Evolutionary conservation across 1,284 basidiomycete genomes (phyloP), one percentile per base, ranked within the genome.

Genomic region (Sanghuangporus weigelae): DNA sequence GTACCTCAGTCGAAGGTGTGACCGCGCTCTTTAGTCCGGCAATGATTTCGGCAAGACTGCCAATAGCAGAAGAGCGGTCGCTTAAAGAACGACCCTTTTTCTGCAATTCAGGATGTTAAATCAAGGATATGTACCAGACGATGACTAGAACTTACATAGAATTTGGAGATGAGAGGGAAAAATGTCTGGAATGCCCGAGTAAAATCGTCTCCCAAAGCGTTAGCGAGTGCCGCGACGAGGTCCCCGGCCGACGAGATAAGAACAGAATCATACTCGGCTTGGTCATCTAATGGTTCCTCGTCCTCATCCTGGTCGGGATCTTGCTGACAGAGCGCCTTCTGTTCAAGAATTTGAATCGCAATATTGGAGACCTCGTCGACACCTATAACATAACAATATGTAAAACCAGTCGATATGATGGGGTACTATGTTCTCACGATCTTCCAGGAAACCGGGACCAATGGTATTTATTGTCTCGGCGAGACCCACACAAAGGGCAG

Each of bases 221-320:
- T 89, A 39, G 96, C 94, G 71, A 99, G 81, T 6, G 94, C 84
- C 65, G 96, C 89, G 62, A 98, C 96, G 62, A 99, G 88, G 75
- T 99, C 97, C 57, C 91, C 91, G 31, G 97, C 96, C 42, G 95
- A 91, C 40, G 93, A 93, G 73, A 99, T 92, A 64, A 99, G 84
- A 50, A 96, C 92, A 14, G 95, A 94, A 76, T 99, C 97, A 75
- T 96, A 98, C 78, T 99, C 97, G 6, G 96, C 96, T 69, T 92
- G 90, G 67, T 91, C 92, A 71, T 92, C 90, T 12, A 83, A 85
- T 36, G 87, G 88, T 66, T 88, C 87, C 59, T 93, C 92, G 5
- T 82, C 81, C 68, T 95, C 94, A 69, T 96, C 96, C 68, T 92
- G 93, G 73, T 98, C 96, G 59, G 95, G 93, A 74, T 98, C 95